These are phyloP conservation scores for Cercophora scortea DNA, from an alignment of 495 filamentous ascomycete species.

Conservation along the genomic window DNA sequence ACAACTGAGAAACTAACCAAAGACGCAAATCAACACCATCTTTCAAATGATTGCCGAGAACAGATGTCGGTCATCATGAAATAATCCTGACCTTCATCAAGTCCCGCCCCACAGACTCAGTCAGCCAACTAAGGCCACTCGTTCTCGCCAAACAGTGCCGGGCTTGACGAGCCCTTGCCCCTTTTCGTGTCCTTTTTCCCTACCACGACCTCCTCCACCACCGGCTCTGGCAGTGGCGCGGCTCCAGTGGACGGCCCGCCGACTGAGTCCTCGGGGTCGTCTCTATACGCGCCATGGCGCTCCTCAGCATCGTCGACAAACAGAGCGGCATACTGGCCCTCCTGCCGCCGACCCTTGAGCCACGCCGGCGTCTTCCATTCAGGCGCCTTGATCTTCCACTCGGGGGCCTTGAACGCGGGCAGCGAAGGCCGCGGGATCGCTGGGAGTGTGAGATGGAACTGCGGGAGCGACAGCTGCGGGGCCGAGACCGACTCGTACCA, in stretches of 20 bases:
- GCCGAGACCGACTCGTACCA: slow-evolving; percentile 27
- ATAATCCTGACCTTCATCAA: too few relatives aligned
- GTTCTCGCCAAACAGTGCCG: not conserved
- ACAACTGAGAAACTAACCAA: too few relatives aligned
- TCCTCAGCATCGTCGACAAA: slow-evolving; percentile 21
- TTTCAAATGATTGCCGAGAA: too few relatives aligned
- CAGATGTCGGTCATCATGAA: too few relatives aligned
- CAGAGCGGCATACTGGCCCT: slow-evolving; percentile 11
- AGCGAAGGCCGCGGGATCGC: slow-evolving; percentile 2
- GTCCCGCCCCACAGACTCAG: too few relatives aligned
- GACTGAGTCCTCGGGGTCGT: slow-evolving; percentile 9
- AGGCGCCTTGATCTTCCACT: slow-evolving; percentile 10
- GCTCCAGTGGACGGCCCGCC: not conserved
- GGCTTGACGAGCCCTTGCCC: not conserved
- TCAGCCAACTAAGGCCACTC: not conserved
- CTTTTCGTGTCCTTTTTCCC: slow-evolving; percentile 10
- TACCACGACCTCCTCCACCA: slow-evolving; percentile 13
- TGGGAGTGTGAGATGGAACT: slow-evolving; percentile 4
- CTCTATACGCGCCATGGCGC: slow-evolving; percentile 10
- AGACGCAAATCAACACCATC: too few relatives aligned
- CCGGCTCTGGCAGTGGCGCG: not conserved
- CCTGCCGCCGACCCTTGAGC: slow-evolving; percentile 11
- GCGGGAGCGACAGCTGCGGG: slow-evolving; percentile 10
- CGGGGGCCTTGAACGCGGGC: slow-evolving; percentile 7
- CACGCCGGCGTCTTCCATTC: slow-evolving; percentile 24